Evolutionary conservation across 208 protist species (phyloP), one percentile per base, ranked within the genome.

Genomic region (Wallacemonas sp.): DNA sequence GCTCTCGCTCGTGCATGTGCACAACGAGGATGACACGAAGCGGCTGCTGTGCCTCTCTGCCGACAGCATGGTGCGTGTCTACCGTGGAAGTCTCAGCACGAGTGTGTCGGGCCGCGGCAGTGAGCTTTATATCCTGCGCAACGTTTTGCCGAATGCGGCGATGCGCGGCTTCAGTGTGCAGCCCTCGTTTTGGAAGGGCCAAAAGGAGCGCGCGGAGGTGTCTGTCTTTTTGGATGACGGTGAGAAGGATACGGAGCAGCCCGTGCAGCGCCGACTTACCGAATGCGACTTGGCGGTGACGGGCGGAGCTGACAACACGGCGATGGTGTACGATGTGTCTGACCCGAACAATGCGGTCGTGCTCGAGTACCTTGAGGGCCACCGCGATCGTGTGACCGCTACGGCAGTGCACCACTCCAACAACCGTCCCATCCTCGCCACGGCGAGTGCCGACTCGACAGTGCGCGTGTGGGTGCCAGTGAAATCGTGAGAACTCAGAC

Each of bases 51-150:
- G 76, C 32, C 83, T 92, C 1, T 89, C 87, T 11, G 80, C 70
- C 24, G 90, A 96, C 63, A 90, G 87, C 66, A 86, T 96, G 78
- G 85, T 93, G 61, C 87, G 90, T 6, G 70, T 93, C 26, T 96
- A 93, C 58, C 70, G 85, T 19, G 74, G 76, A 12, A 83, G 69
- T 34, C 69, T 93, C 12, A 83, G 72, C 56, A 72, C 74, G 16
- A 72, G 77, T 24, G 56, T 68, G 23, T 57, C 68, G 41, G 55
- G 34, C 38, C 41, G 64, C 33, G 39, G 32, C 34, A 56, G 48
- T 19, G 75, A 88, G 21, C 54, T 77, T 12, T 92, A 93, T 57
- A 61, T 74, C 8, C 71, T 95, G 63, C 82, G 87, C 23, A 95
- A 91, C 72, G 65, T 93, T 19, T 61, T 93, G 61, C 68, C 78